Conservation (phyloP, 306 rosid species). For the Coriaria nepalensis region DNA sequence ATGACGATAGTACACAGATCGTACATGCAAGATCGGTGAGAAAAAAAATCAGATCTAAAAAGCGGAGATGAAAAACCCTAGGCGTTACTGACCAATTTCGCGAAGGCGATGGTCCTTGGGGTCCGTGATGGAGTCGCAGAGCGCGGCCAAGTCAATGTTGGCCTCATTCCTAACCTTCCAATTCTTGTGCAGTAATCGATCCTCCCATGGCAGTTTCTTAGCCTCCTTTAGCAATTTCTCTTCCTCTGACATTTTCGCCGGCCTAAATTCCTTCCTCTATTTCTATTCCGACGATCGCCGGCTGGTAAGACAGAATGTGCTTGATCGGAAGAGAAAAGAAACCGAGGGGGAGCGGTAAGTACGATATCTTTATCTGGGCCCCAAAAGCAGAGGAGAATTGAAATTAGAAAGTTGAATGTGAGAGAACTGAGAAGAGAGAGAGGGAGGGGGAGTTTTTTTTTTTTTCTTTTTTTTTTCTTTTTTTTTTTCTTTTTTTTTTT, state of each 20-base stretch:
- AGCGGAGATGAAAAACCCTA: slow-evolving; percentile 26
- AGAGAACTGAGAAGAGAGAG: slow-evolving; percentile 2
- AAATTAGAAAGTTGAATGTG: background rate
- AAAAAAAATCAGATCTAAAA: slow-evolving; percentile 12
- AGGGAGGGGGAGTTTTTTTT: background rate
- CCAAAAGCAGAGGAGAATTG: slow-evolving; percentile 1
- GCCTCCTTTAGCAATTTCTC: slow-evolving; percentile 93
- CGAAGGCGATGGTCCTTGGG: slow-evolving; percentile 95
- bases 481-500: slow-evolving; percentile 8
- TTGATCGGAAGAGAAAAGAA: background rate
- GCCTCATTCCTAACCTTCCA: slow-evolving; percentile 99
- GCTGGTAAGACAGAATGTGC: background rate
- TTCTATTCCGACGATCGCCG: background rate
- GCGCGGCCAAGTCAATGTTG: slow-evolving; percentile 69
- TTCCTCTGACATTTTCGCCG: slow-evolving; percentile 61
- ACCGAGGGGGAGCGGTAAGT: slow-evolving; percentile 7
- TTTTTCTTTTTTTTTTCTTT: slow-evolving; percentile 6
- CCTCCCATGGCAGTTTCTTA: slow-evolving; percentile 97
- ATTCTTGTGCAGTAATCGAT: slow-evolving; percentile 86
- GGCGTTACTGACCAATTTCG: slow-evolving; percentile 55
- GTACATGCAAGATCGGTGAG: slow-evolving; percentile 12
- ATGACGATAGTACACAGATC: slow-evolving; percentile 17
- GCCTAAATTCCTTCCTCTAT: slow-evolving; percentile 1
- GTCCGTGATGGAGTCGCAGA: slow-evolving; percentile 91
- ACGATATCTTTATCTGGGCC: slow-evolving; percentile 7